Evolutionary conservation across 345 rosid species (phyloP), one percentile per base, ranked within the genome.

Genomic region (Toxicodendron radicans): DNA sequence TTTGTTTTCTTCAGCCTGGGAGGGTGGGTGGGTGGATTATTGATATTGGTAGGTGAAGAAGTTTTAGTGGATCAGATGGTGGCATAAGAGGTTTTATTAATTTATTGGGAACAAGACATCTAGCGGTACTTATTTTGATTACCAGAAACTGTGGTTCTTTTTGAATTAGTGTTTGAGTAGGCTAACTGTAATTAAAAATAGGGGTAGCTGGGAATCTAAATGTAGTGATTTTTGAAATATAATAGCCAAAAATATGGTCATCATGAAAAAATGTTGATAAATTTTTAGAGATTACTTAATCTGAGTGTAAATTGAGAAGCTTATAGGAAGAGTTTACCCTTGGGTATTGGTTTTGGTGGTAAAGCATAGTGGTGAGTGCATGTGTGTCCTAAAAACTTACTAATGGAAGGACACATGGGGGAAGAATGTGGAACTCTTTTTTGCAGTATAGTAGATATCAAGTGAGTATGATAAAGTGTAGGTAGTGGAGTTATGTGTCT

Each of bases 51-150:
- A 6, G 54, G 27, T 58, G 20, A n/a, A 41, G 41, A 32, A 43
- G 65, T 58, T 60, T 58, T 54, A 35, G n/a, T 33, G 57, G 45
- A 71, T 71, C 61, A 41, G 23, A 18, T 58, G 41, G 56, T 21
- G 58, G 67, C 45, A 11, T 38, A 16, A 30, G 65, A 12, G 20
- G 66, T 60, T 48, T 60, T 1, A 12, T 45, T 71, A 43, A 58
- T 71, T 13, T 32, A 43, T 58, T 32, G 54, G 51, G 33, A 43
- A 32, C 9, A 46, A 58, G 27, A 30, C n/a, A 43, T 24, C 43
- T 38, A 7, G 11, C 10, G 32, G 6, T 32, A 10, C 65, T 17
- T n/a, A 30, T 49, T 43, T 60, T 18, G 27, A 32, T 20, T 72
- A 0, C 45, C 5, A 10, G 41, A 32, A 66, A 66, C 24, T 24